Percentiles rank a stretch among this genome's conserved stretches.
These are phyloP conservation scores for Podochytrium sp. DNA, from an alignment of 192 early-diverging fungal species.

Conservation along the genomic window DNA sequence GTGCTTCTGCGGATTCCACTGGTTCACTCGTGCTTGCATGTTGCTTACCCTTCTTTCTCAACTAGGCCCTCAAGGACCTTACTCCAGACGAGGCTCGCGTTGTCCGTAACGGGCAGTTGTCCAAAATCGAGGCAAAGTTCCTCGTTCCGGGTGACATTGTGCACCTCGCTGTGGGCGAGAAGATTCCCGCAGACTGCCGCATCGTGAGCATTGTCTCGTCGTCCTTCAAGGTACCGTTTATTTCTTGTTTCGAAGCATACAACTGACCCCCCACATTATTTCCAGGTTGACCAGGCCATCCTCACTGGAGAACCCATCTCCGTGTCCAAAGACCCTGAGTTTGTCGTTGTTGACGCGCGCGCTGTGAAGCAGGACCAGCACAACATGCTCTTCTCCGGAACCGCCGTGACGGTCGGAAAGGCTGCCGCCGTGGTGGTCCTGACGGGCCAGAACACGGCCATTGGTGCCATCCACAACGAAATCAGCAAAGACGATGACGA, in stretches of 20 bases:
- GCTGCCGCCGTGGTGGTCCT: slow-evolving; percentile 84
- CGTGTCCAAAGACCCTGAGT: slow-evolving; percentile 77
- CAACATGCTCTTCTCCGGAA: slow-evolving; percentile 98
- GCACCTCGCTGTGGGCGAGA: slow-evolving; percentile 88
- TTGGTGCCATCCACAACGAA: slow-evolving; percentile 90
- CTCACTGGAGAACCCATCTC: slow-evolving; percentile 95
- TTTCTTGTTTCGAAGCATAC: not conserved
- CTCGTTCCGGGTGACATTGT: slow-evolving; percentile 98
- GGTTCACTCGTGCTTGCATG: no score
- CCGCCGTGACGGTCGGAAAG: slow-evolving; percentile 91
- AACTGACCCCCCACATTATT: no score
- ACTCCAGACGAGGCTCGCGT: slow-evolving; percentile 95
- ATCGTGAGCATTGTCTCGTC: slow-evolving; percentile 79
- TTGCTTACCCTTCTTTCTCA: not conserved
- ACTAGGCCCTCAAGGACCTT: slow-evolving; percentile 88
- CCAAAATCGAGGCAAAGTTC: slow-evolving; percentile 73
- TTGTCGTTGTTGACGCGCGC: slow-evolving; percentile 60
- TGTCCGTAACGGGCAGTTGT: slow-evolving; percentile 71
- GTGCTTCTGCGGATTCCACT: not conserved
- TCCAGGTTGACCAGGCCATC: slow-evolving; percentile 85
- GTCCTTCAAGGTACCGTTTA: slow-evolving; percentile 66
- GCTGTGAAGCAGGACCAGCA: slow-evolving; percentile 95
- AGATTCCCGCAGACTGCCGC: slow-evolving; percentile 94
- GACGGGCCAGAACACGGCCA: slow-evolving; percentile 88
- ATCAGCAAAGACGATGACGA: slow-evolving; percentile 77